These are phyloP conservation scores for Macrophomina phaseolina DNA, from an alignment of 2,329 filamentous ascomycete species.

Conservation along the genomic window DNA sequence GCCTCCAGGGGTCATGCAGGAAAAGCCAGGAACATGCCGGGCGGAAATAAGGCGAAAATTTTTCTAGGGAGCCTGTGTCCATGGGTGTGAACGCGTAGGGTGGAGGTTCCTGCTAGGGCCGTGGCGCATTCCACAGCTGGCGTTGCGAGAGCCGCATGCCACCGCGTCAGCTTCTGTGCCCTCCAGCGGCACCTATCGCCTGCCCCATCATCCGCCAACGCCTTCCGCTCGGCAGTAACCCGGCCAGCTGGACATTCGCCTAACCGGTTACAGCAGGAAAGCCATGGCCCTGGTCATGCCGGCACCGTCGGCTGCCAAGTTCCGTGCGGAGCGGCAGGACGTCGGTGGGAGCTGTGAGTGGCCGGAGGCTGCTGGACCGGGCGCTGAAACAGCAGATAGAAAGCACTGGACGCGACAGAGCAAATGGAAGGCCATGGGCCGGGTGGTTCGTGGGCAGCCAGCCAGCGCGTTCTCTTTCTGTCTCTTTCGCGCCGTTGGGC, in stretches of 20 bases:
- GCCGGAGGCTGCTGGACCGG: not conserved
- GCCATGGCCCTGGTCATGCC: constrained; percentile 1
- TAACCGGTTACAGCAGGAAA: constrained; percentile 24
- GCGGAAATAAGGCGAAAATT: not conserved
- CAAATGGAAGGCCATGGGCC: not conserved
- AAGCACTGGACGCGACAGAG: not conserved
- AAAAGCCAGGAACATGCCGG: constrained; percentile 3
- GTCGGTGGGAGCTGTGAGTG: constrained; percentile 10
- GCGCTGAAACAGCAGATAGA: constrained; percentile 21
- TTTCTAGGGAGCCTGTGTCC: not conserved
- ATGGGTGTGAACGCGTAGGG: not conserved
- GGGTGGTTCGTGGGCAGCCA: not conserved
- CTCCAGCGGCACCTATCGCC: not conserved
- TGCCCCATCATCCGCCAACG: constrained; percentile 14
- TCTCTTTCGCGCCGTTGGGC: not conserved
- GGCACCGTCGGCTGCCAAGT: constrained; percentile 8
- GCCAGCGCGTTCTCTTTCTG: not conserved
- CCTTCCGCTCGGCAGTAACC: constrained; percentile 24
- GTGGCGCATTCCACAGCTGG: constrained; percentile 11
- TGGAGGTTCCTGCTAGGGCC: not conserved
- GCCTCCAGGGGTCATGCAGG: not conserved
- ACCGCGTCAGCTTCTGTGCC: constrained; percentile 21
- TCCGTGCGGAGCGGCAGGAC: constrained; percentile 7
- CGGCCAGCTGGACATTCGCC: constrained; percentile 6
- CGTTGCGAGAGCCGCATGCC: constrained; percentile 14